Base-by-base conservation (phyloP, 1,284 basidiomycete genomes). In the Phaffia rhodozyma region DNA sequence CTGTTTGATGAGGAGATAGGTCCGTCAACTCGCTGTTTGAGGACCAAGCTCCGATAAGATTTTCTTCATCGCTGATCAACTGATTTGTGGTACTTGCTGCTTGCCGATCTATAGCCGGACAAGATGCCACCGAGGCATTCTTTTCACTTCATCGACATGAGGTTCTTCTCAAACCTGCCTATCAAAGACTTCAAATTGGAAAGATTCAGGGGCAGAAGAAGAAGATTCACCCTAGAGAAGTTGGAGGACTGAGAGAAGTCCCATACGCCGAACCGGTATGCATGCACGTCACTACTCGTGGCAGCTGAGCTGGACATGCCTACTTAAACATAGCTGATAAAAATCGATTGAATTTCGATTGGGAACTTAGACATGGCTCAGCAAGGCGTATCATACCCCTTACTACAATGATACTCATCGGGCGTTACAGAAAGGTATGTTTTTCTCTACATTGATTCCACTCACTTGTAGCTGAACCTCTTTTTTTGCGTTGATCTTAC, bases 91-190 rank as follows among this genome's bases (percentile, higher is more conserved):
- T 16, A 25, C 34, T 21, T 21, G 30, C 23, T 54, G 30, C 13
- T 18, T 16, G 20, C 38, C 23, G 13, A 69, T 71, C 59, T 53
- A 53, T 71, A 84, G 86, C 85, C 65, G 88, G 87, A 5, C 80
- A 87, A 73, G 89, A 93, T 72, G 88, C 87, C 4, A 91, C 90
- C 0, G 86, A 90, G 61, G 83, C 82, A 3, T 92, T 92, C 78
- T 92, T 85, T 71, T 83, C 85, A 55, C 81, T 93, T 54, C 90
- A 93, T 73, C 80, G 87, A 47, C 81, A 84, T 66, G 89, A 91
- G 69, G 81, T 92, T 20, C 82, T 93, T 59, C 77, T 80, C 69
- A 83, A 83, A 68, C 86, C 85, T 9, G 84, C 86, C 72, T 90
- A 89, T 71, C 73, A 78, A 57, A 81, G 85, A 30, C 78, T 86